phyloP scores from a whole-genome alignment of 768 basidiomycete genomes.

The Termitomyces sp. region DNA sequence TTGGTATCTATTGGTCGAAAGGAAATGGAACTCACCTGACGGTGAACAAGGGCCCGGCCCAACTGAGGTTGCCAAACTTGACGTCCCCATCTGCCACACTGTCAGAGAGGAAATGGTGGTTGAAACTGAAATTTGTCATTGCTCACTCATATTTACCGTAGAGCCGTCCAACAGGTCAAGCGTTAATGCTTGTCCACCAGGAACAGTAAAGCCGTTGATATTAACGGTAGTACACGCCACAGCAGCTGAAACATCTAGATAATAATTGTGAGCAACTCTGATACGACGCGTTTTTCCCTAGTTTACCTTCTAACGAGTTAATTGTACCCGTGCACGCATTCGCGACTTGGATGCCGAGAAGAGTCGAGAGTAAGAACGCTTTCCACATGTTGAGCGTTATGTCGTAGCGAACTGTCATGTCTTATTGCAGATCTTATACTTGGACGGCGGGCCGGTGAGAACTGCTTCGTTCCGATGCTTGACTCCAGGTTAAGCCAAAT shows the following conservation, averaged over 20 bases:
- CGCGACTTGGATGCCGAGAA: constrained; percentile 8
- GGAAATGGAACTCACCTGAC: constrained; percentile 28
- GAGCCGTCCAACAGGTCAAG: constrained; percentile 41
- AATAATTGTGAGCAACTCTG: neutral
- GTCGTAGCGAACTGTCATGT: neutral
- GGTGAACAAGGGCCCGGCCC: constrained; percentile 50
- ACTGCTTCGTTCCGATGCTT: neutral
- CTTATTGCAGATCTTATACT: constrained; percentile 6
- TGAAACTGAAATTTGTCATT: neutral
- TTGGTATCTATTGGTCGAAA: neutral
- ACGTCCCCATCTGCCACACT: constrained; percentile 47
- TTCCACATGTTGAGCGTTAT: constrained; percentile 7
- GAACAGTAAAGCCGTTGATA: constrained; percentile 51
- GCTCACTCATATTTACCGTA: constrained; percentile 54
- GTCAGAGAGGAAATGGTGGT: neutral
- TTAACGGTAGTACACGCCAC: constrained; percentile 53
- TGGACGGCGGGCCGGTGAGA: constrained; percentile 7
- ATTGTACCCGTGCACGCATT: constrained; percentile 46
- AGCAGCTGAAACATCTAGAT: constrained; percentile 41
- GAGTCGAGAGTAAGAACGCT: constrained; percentile 2
- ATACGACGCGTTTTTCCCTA: constrained; percentile 4
- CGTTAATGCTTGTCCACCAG: constrained; percentile 44
- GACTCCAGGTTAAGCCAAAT: neutral
- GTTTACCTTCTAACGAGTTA: constrained; percentile 35
- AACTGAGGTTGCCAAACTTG: constrained; percentile 43